Conservation (phyloP, 2,329 filamentous ascomycete species). For the Nothopassalora personata region DNA sequence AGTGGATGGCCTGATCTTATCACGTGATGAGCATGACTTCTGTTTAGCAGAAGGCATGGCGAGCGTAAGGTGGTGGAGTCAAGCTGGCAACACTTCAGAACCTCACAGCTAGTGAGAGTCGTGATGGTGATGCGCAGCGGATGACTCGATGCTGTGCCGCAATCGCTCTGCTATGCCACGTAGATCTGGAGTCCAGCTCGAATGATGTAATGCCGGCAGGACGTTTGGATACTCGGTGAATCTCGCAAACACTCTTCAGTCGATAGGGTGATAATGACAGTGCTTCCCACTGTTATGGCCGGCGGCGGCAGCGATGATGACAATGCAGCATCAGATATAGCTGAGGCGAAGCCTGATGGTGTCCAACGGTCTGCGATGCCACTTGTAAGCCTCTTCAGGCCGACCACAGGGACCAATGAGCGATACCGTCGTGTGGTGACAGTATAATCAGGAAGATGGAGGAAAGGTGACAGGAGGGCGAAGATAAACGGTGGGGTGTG, state of each 20-base stretch:
- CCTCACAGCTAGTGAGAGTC: not conserved
- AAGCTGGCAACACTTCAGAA: not conserved
- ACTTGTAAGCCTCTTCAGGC: not conserved
- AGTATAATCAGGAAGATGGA: not conserved
- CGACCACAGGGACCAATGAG: not conserved
- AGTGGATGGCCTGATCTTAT: not conserved
- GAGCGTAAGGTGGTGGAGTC: not conserved
- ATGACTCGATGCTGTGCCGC: not conserved
- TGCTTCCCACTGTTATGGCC: not conserved
- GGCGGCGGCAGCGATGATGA: not conserved
- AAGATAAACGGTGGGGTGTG: slow-evolving; percentile 4
- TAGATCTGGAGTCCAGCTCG: not conserved
- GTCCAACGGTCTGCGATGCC: not conserved
- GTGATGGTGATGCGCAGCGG: not conserved
- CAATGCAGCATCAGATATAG: not conserved
- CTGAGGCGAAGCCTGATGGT: not conserved
- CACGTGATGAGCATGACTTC: not conserved
- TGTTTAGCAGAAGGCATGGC: not conserved
- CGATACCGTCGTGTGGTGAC: not conserved
- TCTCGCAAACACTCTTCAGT: not conserved
- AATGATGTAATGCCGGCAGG: not conserved
- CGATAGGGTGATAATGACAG: not conserved
- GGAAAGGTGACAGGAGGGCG: slow-evolving; percentile 1
- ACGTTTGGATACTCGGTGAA: not conserved
- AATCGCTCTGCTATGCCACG: not conserved